Evolutionary conservation across 2,329 filamentous ascomycete species (phyloP).

Genomic region (Exophiala bonariae): DNA sequence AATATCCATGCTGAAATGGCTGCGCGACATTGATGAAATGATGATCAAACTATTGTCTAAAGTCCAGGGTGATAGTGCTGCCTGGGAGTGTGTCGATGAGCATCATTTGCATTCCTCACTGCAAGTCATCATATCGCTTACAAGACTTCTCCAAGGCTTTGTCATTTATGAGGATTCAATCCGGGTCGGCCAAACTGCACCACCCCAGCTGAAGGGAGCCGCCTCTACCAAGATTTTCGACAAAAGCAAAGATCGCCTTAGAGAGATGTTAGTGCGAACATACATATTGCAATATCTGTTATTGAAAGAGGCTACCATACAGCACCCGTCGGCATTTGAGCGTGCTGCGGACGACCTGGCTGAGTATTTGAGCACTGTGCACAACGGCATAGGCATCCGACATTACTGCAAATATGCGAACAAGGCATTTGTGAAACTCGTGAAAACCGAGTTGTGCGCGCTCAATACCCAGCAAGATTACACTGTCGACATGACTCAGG

Average conservation of each 20-base stretch:
- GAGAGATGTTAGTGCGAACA: constrained; percentile 81
- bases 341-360: constrained; percentile 71
- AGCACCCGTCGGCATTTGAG: constrained; percentile 65
- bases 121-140: constrained; percentile 68
- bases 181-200: constrained; percentile 69
- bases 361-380: constrained; percentile 76
- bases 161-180: constrained; percentile 83
- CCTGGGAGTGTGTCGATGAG: constrained; percentile 83
- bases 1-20: constrained; percentile 69
- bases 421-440: constrained; percentile 84
- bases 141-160: constrained; percentile 74
- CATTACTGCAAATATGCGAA: constrained; percentile 82
- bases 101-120: constrained; percentile 74
- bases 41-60: constrained; percentile 70
- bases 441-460: constrained; percentile 80
- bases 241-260: constrained; percentile 66
- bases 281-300: constrained; percentile 88
- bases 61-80: constrained; percentile 64
- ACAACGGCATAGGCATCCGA: constrained; percentile 79
- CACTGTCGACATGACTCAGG: constrained; percentile 83
- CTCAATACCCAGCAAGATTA: constrained; percentile 76
- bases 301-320: constrained; percentile 70
- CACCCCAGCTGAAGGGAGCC: constrained; percentile 58
- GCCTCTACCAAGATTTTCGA: constrained; percentile 41
- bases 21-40: constrained; percentile 78